A percentile compares a stretch with the other conserved stretches of the same genome.
phyloP scores from a whole-genome alignment of 2,329 filamentous ascomycete species.

The Botrytis paeoniae region DNA sequence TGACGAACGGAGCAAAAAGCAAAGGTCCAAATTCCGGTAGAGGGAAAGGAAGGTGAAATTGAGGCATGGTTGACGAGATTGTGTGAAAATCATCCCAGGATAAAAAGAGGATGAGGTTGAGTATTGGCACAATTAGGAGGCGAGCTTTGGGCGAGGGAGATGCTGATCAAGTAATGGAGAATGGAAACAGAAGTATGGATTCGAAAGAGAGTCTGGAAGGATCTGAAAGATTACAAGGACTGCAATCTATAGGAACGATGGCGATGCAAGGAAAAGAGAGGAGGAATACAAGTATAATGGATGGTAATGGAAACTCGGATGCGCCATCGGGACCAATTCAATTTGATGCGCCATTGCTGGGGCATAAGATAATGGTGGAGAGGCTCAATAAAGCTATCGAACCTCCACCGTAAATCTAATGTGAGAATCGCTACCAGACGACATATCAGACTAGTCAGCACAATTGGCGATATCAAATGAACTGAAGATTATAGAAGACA shows the following conservation, averaged over 20 bases:
- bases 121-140: slow-evolving; percentile 11
- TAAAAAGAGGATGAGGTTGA: too few relatives aligned
- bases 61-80: too few relatives aligned
- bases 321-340: not conserved
- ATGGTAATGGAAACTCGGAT: not conserved
- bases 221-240: not conserved
- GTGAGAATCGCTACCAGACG: not conserved
- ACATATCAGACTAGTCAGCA: not conserved
- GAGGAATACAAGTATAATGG: not conserved
- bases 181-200: slow-evolving; percentile 19
- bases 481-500: not conserved
- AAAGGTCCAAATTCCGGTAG: too few relatives aligned
- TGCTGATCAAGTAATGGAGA: slow-evolving; percentile 1
- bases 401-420: not conserved
- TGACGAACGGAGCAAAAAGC: too few relatives aligned
- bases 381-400: not conserved
- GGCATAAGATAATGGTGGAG: not conserved
- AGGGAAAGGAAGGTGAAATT: too few relatives aligned
- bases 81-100: too few relatives aligned
- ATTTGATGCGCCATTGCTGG: not conserved
- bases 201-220: slow-evolving; percentile 13
- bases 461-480: not conserved
- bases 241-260: not conserved
- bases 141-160: slow-evolving; percentile 19
- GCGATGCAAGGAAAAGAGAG: not conserved